Evolutionary conservation across 139 green algal genomes (phyloP), one percentile per base, ranked within the genome.

Genomic region (Auxenochlorella pyrenoidosa): DNA sequence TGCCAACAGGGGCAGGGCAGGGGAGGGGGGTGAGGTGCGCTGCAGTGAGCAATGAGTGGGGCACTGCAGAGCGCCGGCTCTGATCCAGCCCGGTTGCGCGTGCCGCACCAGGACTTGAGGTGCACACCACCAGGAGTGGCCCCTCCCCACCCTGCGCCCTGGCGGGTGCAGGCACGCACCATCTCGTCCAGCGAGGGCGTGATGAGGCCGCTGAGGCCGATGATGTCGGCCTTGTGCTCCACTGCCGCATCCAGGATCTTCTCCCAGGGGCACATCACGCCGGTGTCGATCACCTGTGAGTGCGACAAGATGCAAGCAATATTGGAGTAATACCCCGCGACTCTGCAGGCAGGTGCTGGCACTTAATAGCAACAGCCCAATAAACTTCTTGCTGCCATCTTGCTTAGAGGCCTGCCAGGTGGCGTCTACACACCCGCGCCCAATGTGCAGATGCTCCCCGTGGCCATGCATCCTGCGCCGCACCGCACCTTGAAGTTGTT

Each of bases 401-500:
- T n/a, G n/a, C n/a, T n/a, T n/a, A n/a, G n/a, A n/a, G n/a, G n/a
- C n/a, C n/a, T n/a, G n/a, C n/a, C n/a, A n/a, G n/a, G n/a, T n/a
- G n/a, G n/a, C n/a, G n/a, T n/a, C n/a, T n/a, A n/a, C n/a, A n/a
- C n/a, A n/a, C n/a, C n/a, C n/a, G n/a, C n/a, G n/a, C n/a, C n/a
- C n/a, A n/a, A 54, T 54, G 10, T 54, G 47, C 47, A 54, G 8
- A 10, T 54, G 8, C 47, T 15, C 34, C 41, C 75, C 19, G 2
- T 19, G 40, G 19, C 40, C n/a, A 16, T 6, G 8, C n/a, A 18
- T 6, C 75, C 47, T 16, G 32, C 75, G 32, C 1, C 40, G 28
- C 75, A 43, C 1, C 40, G 28, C 34, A 98, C 97, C 94, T 99
- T 99, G 95, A 98, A 99, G 93, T 99, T 99, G 94, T 99, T 99